These are phyloP conservation scores for Solanum rostratum DNA, from an alignment of 257 asterid genomes.

Conservation along the genomic window DNA sequence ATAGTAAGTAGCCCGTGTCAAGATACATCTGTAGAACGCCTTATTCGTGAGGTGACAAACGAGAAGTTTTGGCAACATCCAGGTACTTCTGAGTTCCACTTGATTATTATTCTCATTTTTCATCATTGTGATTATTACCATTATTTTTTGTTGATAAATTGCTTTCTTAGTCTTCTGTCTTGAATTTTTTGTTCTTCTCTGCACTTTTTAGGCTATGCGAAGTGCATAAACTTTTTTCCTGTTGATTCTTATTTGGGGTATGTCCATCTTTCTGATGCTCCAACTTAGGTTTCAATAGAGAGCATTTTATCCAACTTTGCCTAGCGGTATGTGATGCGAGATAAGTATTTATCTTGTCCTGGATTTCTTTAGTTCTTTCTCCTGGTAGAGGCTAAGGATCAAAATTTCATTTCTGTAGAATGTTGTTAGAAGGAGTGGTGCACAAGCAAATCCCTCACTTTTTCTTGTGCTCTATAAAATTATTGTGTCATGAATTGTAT, in stretches of 20 bases:
- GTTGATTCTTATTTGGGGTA: not conserved
- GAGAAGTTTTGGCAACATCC: constrained; percentile 94
- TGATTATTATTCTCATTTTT: not conserved
- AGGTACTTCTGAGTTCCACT: constrained; percentile 34
- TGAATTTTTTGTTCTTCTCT: not conserved
- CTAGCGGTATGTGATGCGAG: not conserved
- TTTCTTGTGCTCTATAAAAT: not conserved
- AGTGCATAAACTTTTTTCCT: not conserved
- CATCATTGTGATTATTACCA: not conserved
- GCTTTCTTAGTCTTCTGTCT: not conserved
- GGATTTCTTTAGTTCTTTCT: not conserved
- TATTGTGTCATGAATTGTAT: not conserved
- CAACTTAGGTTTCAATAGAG: not conserved
- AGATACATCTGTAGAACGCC: constrained; percentile 94
- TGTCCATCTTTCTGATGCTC: not conserved
- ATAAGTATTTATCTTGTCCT: not conserved
- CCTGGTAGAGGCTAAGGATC: not conserved
- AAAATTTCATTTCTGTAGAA: not conserved
- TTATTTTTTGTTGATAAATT: not conserved
- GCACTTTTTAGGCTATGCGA: not conserved
- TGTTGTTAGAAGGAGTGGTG: not conserved
- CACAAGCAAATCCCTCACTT: not conserved
- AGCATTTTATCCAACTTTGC: not conserved
- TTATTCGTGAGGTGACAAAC: constrained; percentile 91
- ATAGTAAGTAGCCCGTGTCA: constrained; percentile 43